Conservation (phyloP, 257 asterid genomes). For the Scutellaria baicalensis region DNA sequence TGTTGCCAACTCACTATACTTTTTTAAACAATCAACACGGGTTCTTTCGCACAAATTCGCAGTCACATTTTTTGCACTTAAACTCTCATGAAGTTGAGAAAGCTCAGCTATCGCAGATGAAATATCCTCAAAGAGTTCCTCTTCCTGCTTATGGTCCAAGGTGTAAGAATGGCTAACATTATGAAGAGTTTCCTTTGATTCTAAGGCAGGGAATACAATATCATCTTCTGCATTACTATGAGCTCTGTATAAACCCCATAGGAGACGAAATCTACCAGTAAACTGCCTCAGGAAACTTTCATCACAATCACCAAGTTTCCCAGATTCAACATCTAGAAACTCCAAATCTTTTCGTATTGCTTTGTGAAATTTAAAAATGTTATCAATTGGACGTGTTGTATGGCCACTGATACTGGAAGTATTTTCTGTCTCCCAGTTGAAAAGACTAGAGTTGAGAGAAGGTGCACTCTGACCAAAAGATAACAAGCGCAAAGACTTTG, state of each 20-base stretch:
- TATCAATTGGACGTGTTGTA: conserved; percentile 76
- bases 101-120: conserved; percentile 75
- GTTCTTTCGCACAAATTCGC: conserved; percentile 26
- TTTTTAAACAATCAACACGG: conserved; percentile 33
- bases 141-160: conserved; percentile 94
- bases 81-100: conserved; percentile 51
- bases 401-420: conserved; percentile 37
- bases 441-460: conserved; percentile 84
- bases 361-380: conserved; percentile 88
- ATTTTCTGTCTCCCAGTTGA: conserved; percentile 84
- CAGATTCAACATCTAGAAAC: conserved; percentile 79
- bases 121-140: conserved; percentile 83
- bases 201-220: conserved; percentile 95
- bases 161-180: conserved; percentile 97
- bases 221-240: conserved; percentile 99
- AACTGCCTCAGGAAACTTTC: conserved; percentile 79
- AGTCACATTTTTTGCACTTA: conserved; percentile 36
- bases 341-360: conserved; percentile 96
- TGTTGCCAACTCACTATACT: conserved; percentile 78
- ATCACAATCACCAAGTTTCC: conserved; percentile 67
- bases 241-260: conserved; percentile 91
- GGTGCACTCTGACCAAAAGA: conserved; percentile 83
- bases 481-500: conserved; percentile 69
- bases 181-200: conserved; percentile 86
- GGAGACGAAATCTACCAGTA: conserved; percentile 84